These are phyloP conservation scores for Lanzia echinophila DNA, from an alignment of 2,329 filamentous ascomycete species.

Conservation along the genomic window DNA sequence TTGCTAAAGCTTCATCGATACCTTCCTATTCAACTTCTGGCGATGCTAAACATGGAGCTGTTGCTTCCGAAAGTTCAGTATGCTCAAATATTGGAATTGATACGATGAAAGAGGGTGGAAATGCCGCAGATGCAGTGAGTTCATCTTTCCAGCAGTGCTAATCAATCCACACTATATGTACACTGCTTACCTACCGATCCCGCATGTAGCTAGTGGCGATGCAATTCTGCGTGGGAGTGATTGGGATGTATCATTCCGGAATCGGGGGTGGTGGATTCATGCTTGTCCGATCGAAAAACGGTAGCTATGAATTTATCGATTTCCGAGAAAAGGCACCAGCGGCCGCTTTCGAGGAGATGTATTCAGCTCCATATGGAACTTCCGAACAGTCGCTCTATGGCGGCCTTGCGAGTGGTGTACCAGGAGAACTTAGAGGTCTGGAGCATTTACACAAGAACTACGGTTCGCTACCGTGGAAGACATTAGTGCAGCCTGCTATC, in stretches of 20 bases:
- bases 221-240: constrained; percentile 46
- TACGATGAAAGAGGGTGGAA: constrained; percentile 51
- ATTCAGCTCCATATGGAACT: constrained; percentile 43
- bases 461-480: constrained; percentile 46
- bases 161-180: background rate
- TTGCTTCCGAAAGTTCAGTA: constrained; percentile 62
- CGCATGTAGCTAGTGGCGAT: constrained; percentile 42
- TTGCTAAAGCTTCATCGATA: background rate
- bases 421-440: constrained; percentile 40
- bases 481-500: constrained; percentile 52
- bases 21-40: background rate
- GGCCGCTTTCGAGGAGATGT: constrained; percentile 56
- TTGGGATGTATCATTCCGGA: constrained; percentile 51
- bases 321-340: constrained; percentile 64
- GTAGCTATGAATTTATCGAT: constrained; percentile 61
- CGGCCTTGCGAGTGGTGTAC: constrained; percentile 50
- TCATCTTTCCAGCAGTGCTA: background rate
- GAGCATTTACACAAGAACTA: constrained; percentile 39
- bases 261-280: constrained; percentile 64
- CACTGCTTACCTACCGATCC: background rate
- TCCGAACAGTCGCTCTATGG: constrained; percentile 47
- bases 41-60: constrained; percentile 45
- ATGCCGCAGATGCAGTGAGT: constrained; percentile 46
- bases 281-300: constrained; percentile 51
- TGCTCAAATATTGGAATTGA: constrained; percentile 65